These are phyloP conservation scores for Saposhnikovia divaricata DNA, from an alignment of 129 eudicot genomes.

Conservation along the genomic window DNA sequence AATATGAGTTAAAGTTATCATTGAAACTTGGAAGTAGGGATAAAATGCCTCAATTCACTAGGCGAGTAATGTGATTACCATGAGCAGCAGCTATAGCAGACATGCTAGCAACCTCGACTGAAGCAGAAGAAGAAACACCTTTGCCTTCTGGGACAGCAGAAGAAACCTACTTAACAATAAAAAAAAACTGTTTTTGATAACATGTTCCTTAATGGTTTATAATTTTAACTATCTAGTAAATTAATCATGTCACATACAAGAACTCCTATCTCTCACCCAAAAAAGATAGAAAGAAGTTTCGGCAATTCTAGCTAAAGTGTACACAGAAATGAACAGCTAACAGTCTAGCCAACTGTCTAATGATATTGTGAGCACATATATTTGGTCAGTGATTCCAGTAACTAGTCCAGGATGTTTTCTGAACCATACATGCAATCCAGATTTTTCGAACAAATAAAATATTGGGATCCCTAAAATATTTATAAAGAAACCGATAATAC, in stretches of 20 bases:
- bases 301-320: background rate
- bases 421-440: background rate
- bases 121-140: conserved; percentile 98
- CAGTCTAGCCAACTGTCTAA: background rate
- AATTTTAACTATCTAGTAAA: background rate
- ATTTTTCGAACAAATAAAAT: background rate
- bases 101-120: conserved; percentile 99
- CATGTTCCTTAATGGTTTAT: no score
- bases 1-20: background rate
- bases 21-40: background rate
- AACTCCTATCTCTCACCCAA: background rate
- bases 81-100: conserved; percentile 93
- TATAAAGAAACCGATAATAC: background rate
- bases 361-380: background rate
- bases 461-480: background rate
- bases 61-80: conserved; percentile 36
- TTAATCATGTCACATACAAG: background rate
- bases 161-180: conserved; percentile 63
- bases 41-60: background rate
- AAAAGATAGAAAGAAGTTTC: background rate
- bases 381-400: background rate
- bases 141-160: conserved; percentile 99
- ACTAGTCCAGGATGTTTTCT: background rate
- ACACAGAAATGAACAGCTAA: background rate
- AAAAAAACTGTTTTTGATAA: background rate